phyloP scores from a whole-genome alignment of 192 early-diverging fungal genomes.

The Gryganskiella cystojenkinii region DNA sequence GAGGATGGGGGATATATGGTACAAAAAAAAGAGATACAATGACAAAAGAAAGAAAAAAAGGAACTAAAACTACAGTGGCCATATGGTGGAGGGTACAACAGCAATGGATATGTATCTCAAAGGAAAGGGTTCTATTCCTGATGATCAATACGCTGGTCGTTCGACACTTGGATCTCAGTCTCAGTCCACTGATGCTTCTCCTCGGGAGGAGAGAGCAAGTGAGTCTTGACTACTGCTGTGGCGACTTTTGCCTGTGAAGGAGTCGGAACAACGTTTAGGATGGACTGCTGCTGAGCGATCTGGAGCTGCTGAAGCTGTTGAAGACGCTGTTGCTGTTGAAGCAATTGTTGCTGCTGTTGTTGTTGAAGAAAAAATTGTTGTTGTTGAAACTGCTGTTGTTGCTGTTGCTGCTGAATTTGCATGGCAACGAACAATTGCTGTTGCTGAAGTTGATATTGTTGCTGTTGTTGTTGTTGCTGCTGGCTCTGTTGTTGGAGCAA shows the following conservation, averaged over 20 bases:
- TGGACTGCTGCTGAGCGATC: neutral
- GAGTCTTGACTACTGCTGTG: neutral
- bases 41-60: neutral
- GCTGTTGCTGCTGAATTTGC: neutral
- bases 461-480: constrained; percentile 1
- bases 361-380: neutral
- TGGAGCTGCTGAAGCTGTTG: neutral
- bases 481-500: constrained; percentile 7
- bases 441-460: neutral
- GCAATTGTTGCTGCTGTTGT: neutral
- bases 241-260: no score
- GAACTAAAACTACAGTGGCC: no score
- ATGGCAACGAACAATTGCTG: neutral
- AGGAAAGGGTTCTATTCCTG: neutral
- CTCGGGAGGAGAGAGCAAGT: constrained; percentile 46
- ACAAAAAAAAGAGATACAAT: constrained; percentile 7
- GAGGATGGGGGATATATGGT: neutral
- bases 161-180: constrained; percentile 1
- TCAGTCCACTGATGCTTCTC: constrained; percentile 35
- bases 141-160: neutral
- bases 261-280: no score
- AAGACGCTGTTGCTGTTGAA: neutral
- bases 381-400: neutral
- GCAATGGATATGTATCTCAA: no score
- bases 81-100: no score